Evolutionary conservation across 257 asterid species (phyloP).

Genomic region (Paraleonurus japonicus): DNA sequence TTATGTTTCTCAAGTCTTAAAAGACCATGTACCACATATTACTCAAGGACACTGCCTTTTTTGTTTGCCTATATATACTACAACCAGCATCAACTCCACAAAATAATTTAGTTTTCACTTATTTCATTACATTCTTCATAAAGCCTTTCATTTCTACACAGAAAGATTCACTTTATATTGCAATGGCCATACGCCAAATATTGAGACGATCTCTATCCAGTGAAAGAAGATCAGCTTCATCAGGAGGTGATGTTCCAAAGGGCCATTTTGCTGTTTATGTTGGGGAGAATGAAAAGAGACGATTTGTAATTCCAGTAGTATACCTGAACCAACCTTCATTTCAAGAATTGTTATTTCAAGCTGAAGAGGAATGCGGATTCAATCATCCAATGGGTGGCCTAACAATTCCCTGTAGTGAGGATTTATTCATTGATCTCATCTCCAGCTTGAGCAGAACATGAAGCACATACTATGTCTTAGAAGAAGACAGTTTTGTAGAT

Average conservation of each 20-base stretch:
- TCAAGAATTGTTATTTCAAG: background rate
- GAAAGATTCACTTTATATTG: background rate
- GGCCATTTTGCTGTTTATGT: constrained; percentile 23
- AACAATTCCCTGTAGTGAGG: constrained; percentile 46
- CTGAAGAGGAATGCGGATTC: constrained; percentile 25
- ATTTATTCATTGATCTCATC: constrained; percentile 35
- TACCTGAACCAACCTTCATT: constrained; percentile 12
- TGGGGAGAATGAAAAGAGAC: constrained; percentile 4
- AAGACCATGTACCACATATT: background rate
- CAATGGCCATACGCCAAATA: constrained; percentile 17
- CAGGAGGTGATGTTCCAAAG: constrained; percentile 24
- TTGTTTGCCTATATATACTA: background rate
- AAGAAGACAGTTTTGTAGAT: background rate
- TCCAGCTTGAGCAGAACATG: constrained; percentile 22
- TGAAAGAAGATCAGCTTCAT: constrained; percentile 6
- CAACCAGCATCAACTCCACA: constrained; percentile 18
- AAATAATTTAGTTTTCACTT: background rate
- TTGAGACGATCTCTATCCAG: constrained; percentile 19
- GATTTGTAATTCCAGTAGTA: constrained; percentile 21
- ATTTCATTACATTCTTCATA: background rate
- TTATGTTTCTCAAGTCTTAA: constrained; percentile 3
- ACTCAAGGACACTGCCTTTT: background rate
- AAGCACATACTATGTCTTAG: background rate
- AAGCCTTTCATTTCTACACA: background rate
- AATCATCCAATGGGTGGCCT: constrained; percentile 38